Conservation (phyloP, 1,284 basidiomycete genomes). For the Fomitiporia mediterranea region DNA sequence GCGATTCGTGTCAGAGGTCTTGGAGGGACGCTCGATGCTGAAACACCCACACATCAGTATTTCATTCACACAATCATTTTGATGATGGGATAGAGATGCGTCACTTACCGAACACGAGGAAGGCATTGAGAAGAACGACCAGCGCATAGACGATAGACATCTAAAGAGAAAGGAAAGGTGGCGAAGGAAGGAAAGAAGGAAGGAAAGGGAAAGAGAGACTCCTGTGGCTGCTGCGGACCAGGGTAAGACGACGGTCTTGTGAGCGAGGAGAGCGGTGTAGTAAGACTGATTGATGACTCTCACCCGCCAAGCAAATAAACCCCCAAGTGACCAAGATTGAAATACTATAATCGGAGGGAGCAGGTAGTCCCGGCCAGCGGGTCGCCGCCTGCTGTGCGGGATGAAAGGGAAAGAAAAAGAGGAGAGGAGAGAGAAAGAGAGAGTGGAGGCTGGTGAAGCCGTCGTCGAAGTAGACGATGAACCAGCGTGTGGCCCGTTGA, state of each 20-base stretch:
- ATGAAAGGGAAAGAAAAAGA: background rate
- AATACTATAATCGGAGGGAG: background rate
- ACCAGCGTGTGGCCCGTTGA: background rate
- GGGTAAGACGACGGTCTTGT: background rate
- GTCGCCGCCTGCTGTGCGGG: constrained; percentile 2
- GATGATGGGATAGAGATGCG: background rate
- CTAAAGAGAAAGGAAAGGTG: constrained; percentile 7
- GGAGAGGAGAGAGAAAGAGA: background rate
- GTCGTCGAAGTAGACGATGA: constrained; percentile 4
- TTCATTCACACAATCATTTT: no score
- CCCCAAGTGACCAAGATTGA: background rate
- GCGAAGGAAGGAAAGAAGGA: background rate
- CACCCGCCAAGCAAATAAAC: constrained; percentile 1
- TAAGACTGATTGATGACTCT: constrained; percentile 8
- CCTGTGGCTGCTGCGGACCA: background rate
- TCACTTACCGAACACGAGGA: constrained; percentile 8
- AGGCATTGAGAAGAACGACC: constrained; percentile 23
- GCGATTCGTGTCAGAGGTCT: constrained; percentile 53
- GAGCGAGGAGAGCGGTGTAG: background rate
- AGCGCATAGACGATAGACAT: constrained; percentile 23
- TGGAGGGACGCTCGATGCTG: constrained; percentile 50
- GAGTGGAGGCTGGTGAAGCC: background rate
- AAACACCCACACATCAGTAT: background rate
- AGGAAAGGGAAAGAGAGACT: background rate
- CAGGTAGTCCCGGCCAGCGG: background rate